These are phyloP conservation scores for Corchorus olitorius DNA, from an alignment of 345 rosid genomes.

Conservation along the genomic window DNA sequence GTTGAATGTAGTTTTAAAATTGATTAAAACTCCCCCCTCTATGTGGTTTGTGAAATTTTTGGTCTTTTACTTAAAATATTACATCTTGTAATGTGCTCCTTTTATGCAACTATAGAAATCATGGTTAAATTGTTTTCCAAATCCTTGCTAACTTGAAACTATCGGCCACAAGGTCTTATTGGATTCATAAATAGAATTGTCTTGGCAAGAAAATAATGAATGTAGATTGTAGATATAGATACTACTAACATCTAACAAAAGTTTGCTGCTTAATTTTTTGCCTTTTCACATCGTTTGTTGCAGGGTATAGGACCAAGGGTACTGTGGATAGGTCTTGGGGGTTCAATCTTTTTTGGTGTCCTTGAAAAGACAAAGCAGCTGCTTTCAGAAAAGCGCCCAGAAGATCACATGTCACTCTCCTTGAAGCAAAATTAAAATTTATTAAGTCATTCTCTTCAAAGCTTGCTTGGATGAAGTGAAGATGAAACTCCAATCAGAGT, in stretches of 20 bases:
- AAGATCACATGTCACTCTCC: slow-evolving; percentile 7
- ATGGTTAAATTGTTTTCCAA: not conserved
- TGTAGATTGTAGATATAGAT: not conserved
- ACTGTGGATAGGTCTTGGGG: slow-evolving; percentile 76
- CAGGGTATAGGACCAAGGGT: slow-evolving; percentile 87
- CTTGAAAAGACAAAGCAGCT: slow-evolving; percentile 65
- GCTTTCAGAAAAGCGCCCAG: slow-evolving; percentile 39
- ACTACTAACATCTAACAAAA: slow-evolving; percentile 12
- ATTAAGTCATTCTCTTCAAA: too few relatives aligned
- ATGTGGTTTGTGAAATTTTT: not conserved
- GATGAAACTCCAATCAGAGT: too few relatives aligned
- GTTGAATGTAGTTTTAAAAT: not conserved
- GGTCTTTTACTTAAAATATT: not conserved
- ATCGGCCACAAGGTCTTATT: not conserved
- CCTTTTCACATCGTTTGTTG: slow-evolving; percentile 9
- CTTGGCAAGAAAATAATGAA: not conserved
- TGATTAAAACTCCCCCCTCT: not conserved
- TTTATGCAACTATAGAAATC: not conserved
- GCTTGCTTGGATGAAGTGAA: too few relatives aligned
- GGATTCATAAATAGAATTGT: not conserved
- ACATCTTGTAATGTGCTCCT: not conserved
- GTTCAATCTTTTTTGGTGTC: slow-evolving; percentile 72
- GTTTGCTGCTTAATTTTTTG: not conserved
- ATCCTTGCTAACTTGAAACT: not conserved
- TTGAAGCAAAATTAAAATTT: slow-evolving; percentile 8